Conservation (phyloP, 495 filamentous ascomycete genomes). For the Neohortaea acidophila region DNA sequence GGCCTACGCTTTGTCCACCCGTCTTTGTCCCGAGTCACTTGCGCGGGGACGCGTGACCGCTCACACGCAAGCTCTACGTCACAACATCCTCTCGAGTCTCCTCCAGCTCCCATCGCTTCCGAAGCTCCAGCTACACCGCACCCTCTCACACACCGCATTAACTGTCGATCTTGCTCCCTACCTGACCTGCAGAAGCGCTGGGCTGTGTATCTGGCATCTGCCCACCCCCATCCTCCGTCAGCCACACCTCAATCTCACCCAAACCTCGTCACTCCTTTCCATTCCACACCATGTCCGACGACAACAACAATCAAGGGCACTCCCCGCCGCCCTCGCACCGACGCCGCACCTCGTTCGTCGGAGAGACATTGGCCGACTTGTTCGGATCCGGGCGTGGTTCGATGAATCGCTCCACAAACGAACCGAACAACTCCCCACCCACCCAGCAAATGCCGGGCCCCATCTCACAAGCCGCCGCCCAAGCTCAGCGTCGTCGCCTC, state of each 20-base stretch:
- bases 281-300: conserved; percentile 19
- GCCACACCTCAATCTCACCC: background rate
- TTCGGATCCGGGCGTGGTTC: conserved; percentile 18
- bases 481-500: conserved; percentile 61
- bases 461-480: conserved; percentile 47
- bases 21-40: too few species aligned
- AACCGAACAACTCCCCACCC: conserved; percentile 11
- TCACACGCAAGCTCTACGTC: too few species aligned
- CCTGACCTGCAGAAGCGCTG: too few species aligned
- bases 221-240: too few species aligned
- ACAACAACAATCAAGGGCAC: conserved; percentile 19
- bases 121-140: too few species aligned
- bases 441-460: conserved; percentile 41
- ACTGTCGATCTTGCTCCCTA: too few species aligned
- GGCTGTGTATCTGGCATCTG: too few species aligned
- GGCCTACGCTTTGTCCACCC: too few species aligned
- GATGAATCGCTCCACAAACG: background rate
- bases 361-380: conserved; percentile 26
- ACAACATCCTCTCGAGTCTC: too few species aligned
- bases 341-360: conserved; percentile 26
- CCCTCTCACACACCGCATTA: too few species aligned
- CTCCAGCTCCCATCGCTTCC: too few species aligned
- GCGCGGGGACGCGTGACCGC: too few species aligned
- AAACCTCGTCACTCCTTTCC: background rate
- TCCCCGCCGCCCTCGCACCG: conserved; percentile 15